Evolutionary conservation across 2,329 filamentous ascomycete genomes (phyloP).

Genomic region (Cordyceps cicadae): DNA sequence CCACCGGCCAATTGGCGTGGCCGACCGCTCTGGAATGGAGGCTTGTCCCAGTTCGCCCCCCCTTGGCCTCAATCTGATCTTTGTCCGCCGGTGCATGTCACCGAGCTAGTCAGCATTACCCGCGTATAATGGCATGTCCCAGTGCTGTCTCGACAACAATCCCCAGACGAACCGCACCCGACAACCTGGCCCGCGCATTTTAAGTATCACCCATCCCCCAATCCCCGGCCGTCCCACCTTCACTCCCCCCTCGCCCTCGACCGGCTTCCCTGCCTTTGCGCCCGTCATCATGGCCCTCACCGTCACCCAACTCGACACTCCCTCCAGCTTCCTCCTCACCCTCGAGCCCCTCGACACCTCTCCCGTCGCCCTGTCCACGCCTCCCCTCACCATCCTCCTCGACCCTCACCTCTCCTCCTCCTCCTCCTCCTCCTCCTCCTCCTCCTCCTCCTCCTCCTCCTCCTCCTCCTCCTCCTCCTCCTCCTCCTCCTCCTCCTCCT

Average conservation of each 20-base stretch:
- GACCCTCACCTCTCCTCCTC: constrained; percentile 63
- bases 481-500: constrained; percentile 38
- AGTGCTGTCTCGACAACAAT: constrained; percentile 2
- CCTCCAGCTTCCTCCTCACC: constrained; percentile 56
- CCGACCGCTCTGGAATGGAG: background rate
- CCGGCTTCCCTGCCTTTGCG: background rate
- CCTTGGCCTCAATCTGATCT: no score
- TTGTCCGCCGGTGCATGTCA: background rate
- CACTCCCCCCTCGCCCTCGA: no score
- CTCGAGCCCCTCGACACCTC: constrained; percentile 44
- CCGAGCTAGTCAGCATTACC: background rate
- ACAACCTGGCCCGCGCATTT: no score
- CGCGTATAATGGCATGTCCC: background rate
- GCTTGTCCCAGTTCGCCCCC: background rate
- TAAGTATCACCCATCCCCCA: no score
- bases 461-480: constrained; percentile 27
- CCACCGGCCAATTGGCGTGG: no score
- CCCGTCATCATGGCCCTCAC: constrained; percentile 52
- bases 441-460: constrained; percentile 41
- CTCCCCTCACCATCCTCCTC: constrained; percentile 57
- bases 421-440: no score
- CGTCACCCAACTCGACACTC: constrained; percentile 55
- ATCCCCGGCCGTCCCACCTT: background rate
- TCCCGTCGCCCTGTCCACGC: constrained; percentile 14
- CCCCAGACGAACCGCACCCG: no score